Percentiles rank a stretch among this genome's conserved stretches.
Conservation (phyloP, 345 rosid genomes). For the Pistacia integerrima region DNA sequence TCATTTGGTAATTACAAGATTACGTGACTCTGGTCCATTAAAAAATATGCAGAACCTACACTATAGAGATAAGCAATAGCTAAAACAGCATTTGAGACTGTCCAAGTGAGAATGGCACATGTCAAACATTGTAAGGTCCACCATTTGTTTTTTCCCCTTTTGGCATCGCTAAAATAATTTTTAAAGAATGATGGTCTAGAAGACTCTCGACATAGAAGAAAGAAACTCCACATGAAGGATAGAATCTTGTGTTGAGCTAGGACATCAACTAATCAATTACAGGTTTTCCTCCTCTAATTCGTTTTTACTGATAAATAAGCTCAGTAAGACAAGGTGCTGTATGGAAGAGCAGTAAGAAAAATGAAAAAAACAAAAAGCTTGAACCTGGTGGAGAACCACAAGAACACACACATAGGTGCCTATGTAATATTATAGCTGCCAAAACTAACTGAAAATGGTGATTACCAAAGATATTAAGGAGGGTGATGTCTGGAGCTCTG, state of each 20-base stretch:
- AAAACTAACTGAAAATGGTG: not conserved
- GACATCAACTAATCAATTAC: not conserved
- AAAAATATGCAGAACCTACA: not conserved
- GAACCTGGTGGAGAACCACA: not conserved
- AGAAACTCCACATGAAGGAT: not conserved
- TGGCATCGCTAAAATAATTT: not conserved
- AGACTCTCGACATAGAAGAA: not conserved
- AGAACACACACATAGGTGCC: not conserved
- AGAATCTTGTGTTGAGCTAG: not conserved
- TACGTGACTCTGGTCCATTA: not conserved
- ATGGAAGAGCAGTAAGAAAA: not conserved
- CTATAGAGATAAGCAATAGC: not conserved
- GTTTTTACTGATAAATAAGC: not conserved
- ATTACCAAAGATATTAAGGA: not conserved
- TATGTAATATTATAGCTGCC: not conserved
- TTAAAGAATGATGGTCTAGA: not conserved
- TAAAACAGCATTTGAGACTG: not conserved
- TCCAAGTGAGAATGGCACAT: not conserved
- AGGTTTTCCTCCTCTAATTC: not conserved
- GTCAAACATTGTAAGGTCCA: not conserved
- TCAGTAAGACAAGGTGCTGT: not conserved
- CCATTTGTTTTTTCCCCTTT: not conserved
- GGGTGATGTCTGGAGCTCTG: not conserved
- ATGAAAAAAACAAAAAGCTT: not conserved
- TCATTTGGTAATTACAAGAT: not conserved